Base-by-base conservation (phyloP, 108 stramenopile genomes). In the Nannochloropsis salina region DNA sequence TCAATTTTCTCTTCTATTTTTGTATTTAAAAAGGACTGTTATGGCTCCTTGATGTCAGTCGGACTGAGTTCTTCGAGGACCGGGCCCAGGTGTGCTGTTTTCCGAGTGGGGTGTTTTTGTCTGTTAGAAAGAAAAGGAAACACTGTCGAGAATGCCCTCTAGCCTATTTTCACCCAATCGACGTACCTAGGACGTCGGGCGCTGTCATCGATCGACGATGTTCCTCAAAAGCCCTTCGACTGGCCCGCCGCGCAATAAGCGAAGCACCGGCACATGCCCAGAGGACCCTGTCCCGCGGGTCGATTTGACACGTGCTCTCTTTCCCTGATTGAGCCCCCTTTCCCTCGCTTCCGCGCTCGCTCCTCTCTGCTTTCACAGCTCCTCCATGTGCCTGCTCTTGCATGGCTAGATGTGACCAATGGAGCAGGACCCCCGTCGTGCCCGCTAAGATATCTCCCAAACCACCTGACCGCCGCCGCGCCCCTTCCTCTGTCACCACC, bases 381-480 rank as follows among this genome's bases (percentile, higher is more conserved):
- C 40, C 42, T 61, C 87, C 87, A 87, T 22, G 83, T 83, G 31
- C 31, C 31, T 31, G 31, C 1, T 31, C 31, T 31, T 31, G 31
- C 31, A 31, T 31, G 31, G 8, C 61, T 8, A 74, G 8, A 2
- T 3, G 20, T 74, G 61, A 74, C 61, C 61, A 74, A 74, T 74
- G 61, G 8, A 85, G 44, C 15, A 81, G 42, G 31, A 84, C 84
- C 22, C 45, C 88, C 82, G 82, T 82, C 10, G 81, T 47, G 4
- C 91, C 91, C 15, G 96, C 92, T 84, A 99, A 89, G 18, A 99
- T 91, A 89, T 99, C 98, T 11, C 99, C 99, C 82, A 98, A 93
- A 18, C 99, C 99, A 80, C 99, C 99, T 44, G 96, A 97, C 80
- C 99, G 93, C 87, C 97, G 95, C 84, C 93, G 89, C 5, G 96